Evolutionary conservation across 176 grass and related monocot species (phyloP), one percentile per base, ranked within the genome.

Genomic region (Triticum turgidum): DNA sequence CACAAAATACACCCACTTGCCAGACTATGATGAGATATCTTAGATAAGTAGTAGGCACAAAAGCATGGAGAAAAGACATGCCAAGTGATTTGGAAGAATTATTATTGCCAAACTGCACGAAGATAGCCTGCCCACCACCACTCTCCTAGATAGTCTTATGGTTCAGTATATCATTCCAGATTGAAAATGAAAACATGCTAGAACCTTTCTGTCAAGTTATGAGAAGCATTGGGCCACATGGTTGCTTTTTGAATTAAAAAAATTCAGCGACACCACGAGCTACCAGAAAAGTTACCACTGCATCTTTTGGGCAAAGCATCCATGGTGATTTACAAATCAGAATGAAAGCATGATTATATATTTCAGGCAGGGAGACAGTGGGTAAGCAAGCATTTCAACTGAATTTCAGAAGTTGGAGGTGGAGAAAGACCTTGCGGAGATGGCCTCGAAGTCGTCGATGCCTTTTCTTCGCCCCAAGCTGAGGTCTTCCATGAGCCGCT

Each of bases 351-450:
- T 64, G 61, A 37, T 15, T 61, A 49, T 38, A 75, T 25, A 25
- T 51, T 61, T 67, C 5, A 47, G 61, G 12, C 54, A 77, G 64
- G 0, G 61, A 59, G 3, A 27, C 61, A 30, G 77, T 11, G 38
- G 15, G 6, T 12, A 72, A 85, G 2, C n/a, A 13, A 71, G 32
- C 2, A 18, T 25, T 54, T 18, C 6, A 9, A 27, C 8, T 30
- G 54, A 41, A 59, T 3, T 78, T 9, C 45, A 75, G 34, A 66
- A 49, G 2, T 65, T 4, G 76, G 29, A 52, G 39, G 0, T 84
- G 20, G 29, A 89, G n/a, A 24, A 76, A 72, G 39, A 93, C 94
- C 94, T 88, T 35, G 73, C 61, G 69, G 85, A 93, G 49, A 79
- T 74, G 37, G 88, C 84, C 76, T 90, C 84, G 24, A 59, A 80